Percentiles rank a stretch among this genome's conserved stretches.
Evolutionary conservation across 495 filamentous ascomycete genomes (phyloP).

Genomic region (Clohesyomyces aquaticus): DNA sequence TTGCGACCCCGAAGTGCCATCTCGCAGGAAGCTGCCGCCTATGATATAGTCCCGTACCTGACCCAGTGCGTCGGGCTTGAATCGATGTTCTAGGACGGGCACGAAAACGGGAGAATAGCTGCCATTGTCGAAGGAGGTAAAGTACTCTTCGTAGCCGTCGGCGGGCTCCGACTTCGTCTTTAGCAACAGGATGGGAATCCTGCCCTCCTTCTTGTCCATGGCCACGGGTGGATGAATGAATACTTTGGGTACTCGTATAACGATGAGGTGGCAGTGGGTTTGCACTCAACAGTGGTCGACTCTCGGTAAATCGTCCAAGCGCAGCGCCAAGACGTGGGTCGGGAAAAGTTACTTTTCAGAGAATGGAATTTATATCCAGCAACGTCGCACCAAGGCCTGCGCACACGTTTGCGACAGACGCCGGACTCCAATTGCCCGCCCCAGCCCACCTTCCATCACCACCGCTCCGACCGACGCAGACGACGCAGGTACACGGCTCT

Average conservation of each 20-base stretch:
- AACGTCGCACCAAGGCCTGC: conserved; percentile 7
- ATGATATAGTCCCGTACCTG: conserved; percentile 52
- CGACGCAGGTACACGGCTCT: background rate
- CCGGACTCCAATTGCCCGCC: background rate
- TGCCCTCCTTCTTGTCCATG: background rate
- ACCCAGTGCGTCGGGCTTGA: conserved; percentile 54
- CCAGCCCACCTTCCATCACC: background rate
- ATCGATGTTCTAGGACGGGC: conserved; percentile 79
- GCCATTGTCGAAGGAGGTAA: conserved; percentile 54
- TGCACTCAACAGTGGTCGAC: background rate
- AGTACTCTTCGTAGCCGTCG: conserved; percentile 79
- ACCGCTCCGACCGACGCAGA: background rate
- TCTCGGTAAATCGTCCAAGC: background rate
- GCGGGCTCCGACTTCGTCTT: conserved; percentile 81
- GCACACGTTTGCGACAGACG: background rate
- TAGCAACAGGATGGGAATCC: conserved; percentile 72
- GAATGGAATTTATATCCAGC: conserved; percentile 9
- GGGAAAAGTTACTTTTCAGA: conserved; percentile 20
- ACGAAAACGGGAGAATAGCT: conserved; percentile 70
- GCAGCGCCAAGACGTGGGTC: background rate
- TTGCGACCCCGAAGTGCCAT: conserved; percentile 9
- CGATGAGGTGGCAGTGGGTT: no score
- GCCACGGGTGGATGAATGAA: conserved; percentile 29
- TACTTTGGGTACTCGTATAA: no score
- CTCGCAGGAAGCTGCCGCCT: conserved; percentile 32